Base-by-base conservation (phyloP, 495 filamentous ascomycete genomes). In the Penicillium samsonianum region DNA sequence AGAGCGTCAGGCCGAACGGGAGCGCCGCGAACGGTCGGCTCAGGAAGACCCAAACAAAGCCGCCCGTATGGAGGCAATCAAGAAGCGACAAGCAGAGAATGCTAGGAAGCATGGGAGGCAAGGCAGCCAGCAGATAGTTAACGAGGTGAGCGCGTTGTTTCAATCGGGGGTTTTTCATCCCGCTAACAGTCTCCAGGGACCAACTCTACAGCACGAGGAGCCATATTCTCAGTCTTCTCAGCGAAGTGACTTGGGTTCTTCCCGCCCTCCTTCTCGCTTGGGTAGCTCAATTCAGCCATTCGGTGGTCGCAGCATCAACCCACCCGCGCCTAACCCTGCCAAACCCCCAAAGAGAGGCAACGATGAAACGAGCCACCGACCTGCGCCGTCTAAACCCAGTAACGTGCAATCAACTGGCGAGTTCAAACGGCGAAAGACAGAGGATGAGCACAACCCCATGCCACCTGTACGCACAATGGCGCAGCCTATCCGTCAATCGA, bases 401-500 rank as follows among this genome's bases (percentile, higher is more conserved):
- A 70, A 73, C 26, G 71, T 68, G 28, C 79, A 78, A 57, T 76
- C 75, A 56, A 68, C 78, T 37, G 73, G 74, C 19, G 83, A 84
- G 9, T 65, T 75, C 22, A 87, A 87, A 62, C 78, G 84, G 55
- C 72, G 82, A 35, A 80, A 79, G 57, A 86, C 84, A 1, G 79
- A 84, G 46, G 84, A 84, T 60, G 83, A 86, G 54, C 76, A 82
- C 43, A 72, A 72, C 54, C 71, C 71, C 35, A 65, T 67, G 58
- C 60, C 71, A 50, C 66, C 70, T 4, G 67, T 82, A 41, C 77
- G 81, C 55, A 75, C 90, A 47, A 93, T 90, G 76, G 87, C 85
- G 20, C 89, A 91, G 44, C 91, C 92, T 12, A 90, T 94, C 53
- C 84, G 92, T 53, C 89, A 91, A 59, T 91, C 90, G 2, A 85